Percentiles rank a stretch among this genome's conserved stretches.
Evolutionary conservation across 306 rosid genomes (phyloP).

Genomic region (Adenanthera pavonina): DNA sequence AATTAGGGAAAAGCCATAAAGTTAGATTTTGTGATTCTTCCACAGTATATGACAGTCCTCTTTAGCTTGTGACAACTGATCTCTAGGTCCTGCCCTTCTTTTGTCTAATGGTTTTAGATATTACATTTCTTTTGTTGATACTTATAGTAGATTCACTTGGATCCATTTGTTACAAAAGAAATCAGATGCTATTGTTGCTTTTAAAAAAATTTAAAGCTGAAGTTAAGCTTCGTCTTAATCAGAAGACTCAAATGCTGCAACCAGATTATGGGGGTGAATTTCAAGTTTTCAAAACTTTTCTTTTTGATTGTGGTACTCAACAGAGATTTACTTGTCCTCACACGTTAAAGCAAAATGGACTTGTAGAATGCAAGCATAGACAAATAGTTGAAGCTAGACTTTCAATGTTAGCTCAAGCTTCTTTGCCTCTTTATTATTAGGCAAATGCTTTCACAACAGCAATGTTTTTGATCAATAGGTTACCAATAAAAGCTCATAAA

Average conservation of each 20-base stretch:
- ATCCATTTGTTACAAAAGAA: too few species aligned
- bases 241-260: not conserved
- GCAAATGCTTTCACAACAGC: not conserved
- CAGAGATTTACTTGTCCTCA: not conserved
- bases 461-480: not conserved
- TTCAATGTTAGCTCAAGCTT: not conserved
- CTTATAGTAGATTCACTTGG: not conserved
- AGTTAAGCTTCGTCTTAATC: too few species aligned
- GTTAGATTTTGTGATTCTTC: not conserved
- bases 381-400: not conserved
- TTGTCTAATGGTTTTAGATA: not conserved
- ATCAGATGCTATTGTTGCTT: not conserved
- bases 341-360: not conserved
- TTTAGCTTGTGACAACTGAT: not conserved
- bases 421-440: not conserved
- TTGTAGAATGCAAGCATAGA: not conserved
- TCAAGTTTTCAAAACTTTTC: not conserved
- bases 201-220: too few species aligned
- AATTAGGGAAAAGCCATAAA: too few species aligned
- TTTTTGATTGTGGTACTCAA: not conserved
- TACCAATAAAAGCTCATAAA: fast-evolving
- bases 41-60: not conserved
- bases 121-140: not conserved
- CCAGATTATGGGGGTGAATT: not conserved
- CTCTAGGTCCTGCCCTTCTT: not conserved